A percentile compares a stretch with the other conserved stretches of the same genome.
phyloP scores from a whole-genome alignment of 1,284 basidiomycete genomes.

The Bondarzewia mesenterica region DNA sequence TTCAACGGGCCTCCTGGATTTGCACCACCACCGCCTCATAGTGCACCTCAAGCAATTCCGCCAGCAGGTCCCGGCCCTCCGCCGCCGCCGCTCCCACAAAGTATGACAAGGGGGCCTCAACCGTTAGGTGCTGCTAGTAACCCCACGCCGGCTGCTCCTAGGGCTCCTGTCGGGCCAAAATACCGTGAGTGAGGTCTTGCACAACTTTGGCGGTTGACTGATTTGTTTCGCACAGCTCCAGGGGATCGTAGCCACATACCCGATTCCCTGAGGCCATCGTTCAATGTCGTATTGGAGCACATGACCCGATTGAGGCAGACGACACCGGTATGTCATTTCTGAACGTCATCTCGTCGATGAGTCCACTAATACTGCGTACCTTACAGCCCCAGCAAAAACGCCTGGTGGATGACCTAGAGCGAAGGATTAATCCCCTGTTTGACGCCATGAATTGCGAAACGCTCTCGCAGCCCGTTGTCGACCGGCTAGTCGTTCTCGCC shows the following conservation, averaged over 20 bases:
- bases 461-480: slow-evolving; percentile 62
- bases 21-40: slow-evolving; percentile 13
- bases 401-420: slow-evolving; percentile 83
- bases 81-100: slow-evolving; percentile 24
- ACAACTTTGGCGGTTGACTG: slow-evolving; percentile 5
- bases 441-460: slow-evolving; percentile 91
- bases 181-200: slow-evolving; percentile 62
- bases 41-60: slow-evolving; percentile 21
- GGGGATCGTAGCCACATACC: slow-evolving; percentile 92
- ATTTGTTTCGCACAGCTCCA: slow-evolving; percentile 44
- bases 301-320: slow-evolving; percentile 61
- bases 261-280: slow-evolving; percentile 59
- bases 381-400: slow-evolving; percentile 73
- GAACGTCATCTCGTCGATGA: background rate
- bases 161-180: slow-evolving; percentile 36
- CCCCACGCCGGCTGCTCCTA: slow-evolving; percentile 31
- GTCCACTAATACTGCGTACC: slow-evolving; percentile 12
- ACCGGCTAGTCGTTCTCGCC: slow-evolving; percentile 59
- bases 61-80: slow-evolving; percentile 30
- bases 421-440: slow-evolving; percentile 81
- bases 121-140: slow-evolving; percentile 7
- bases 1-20: background rate
- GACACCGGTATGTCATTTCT: slow-evolving; percentile 48
- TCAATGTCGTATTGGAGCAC: slow-evolving; percentile 55
- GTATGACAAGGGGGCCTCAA: background rate